phyloP scores from a whole-genome alignment of 1,284 basidiomycete species.

The Singerocomus inundabilis region DNA sequence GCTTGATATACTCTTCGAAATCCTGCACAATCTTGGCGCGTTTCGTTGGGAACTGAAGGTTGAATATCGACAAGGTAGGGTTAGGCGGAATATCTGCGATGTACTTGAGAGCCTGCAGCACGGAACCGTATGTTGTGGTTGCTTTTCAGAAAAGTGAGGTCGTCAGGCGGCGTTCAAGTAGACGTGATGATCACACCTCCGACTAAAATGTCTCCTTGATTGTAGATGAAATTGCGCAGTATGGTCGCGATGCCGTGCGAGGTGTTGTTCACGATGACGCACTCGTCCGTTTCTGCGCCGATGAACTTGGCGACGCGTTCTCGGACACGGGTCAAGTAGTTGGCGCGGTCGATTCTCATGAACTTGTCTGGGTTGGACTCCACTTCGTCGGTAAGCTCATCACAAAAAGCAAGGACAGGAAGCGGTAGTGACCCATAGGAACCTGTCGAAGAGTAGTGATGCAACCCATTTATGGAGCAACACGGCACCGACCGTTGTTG shows the following conservation, averaged over 20 bases:
- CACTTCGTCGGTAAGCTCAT: conserved; percentile 44
- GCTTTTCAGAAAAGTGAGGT: conserved; percentile 38
- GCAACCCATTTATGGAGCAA: background rate
- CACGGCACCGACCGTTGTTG: conserved; percentile 52
- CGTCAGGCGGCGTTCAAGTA: background rate
- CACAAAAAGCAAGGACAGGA: conserved; percentile 54
- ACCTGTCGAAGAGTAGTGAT: conserved; percentile 37
- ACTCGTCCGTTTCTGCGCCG: conserved; percentile 58
- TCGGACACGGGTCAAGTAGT: conserved; percentile 38
- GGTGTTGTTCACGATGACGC: conserved; percentile 66
- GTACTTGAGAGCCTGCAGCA: conserved; percentile 57
- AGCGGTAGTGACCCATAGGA: conserved; percentile 69
- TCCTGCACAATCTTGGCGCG: conserved; percentile 55
- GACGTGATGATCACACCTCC: conserved; percentile 26
- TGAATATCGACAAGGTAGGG: conserved; percentile 50
- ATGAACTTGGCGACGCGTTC: conserved; percentile 58
- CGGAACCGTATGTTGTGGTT: conserved; percentile 65
- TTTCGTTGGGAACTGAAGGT: conserved; percentile 62
- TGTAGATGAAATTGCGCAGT: conserved; percentile 55
- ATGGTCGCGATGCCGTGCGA: conserved; percentile 69
- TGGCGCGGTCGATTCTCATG: conserved; percentile 44
- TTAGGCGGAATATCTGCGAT: conserved; percentile 57
- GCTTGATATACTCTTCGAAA: conserved; percentile 48
- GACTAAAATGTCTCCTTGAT: conserved; percentile 47
- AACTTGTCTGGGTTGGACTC: conserved; percentile 69